Percentiles rank a stretch among this genome's conserved stretches.
phyloP scores from a whole-genome alignment of 192 early-diverging fungal species.

The Coemansia sp. region DNA sequence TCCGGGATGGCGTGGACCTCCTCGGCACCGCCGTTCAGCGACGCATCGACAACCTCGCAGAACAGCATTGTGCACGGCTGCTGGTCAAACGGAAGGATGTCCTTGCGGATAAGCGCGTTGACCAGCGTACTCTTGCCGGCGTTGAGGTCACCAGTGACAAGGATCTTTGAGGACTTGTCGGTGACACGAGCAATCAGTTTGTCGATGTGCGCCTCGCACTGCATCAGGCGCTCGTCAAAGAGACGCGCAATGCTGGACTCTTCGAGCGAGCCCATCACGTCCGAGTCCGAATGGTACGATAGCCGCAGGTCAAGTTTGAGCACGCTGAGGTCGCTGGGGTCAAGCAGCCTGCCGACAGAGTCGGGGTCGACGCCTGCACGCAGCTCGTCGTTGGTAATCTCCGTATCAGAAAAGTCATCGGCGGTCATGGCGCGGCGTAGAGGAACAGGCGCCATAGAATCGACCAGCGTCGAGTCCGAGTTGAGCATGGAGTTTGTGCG shows the following conservation, averaged over 20 bases:
- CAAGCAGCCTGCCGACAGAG: conserved; percentile 12
- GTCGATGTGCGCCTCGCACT: conserved; percentile 75
- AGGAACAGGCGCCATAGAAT: conserved; percentile 7
- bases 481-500: conserved; percentile 35
- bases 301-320: conserved; percentile 71
- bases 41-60: conserved; percentile 92
- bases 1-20: conserved; percentile 89
- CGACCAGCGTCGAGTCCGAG: conserved; percentile 23
- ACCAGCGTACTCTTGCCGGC: conserved; percentile 98
- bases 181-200: conserved; percentile 81
- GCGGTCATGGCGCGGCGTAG: conserved; percentile 37
- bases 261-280: conserved; percentile 64
- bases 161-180: conserved; percentile 89
- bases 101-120: conserved; percentile 87
- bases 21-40: conserved; percentile 85
- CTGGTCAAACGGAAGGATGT: conserved; percentile 93
- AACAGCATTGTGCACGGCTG: conserved; percentile 97
- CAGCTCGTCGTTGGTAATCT: conserved; percentile 1
- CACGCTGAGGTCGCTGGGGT: conserved; percentile 49
- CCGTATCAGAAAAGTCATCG: conserved; percentile 20
- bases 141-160: conserved; percentile 97
- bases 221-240: conserved; percentile 66
- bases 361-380: conserved; percentile 20
- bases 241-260: conserved; percentile 70
- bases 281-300: conserved; percentile 62